Evolutionary conservation across 164 flowering plant genomes (phyloP).

Genomic region (Taxillus chinensis): DNA sequence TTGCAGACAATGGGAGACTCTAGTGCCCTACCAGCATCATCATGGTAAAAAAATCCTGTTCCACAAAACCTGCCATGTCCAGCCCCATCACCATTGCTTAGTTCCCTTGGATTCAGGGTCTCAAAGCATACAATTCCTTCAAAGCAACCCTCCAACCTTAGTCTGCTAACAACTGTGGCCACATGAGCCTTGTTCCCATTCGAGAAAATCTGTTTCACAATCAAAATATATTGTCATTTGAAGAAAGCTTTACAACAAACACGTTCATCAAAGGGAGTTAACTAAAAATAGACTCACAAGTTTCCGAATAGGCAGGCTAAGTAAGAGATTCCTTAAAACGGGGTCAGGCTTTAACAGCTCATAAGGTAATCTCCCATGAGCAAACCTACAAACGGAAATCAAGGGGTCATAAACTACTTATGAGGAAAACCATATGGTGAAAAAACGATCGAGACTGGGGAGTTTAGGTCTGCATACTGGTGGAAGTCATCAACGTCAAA

Average conservation of each 20-base stretch:
- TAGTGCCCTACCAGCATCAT: slow-evolving; percentile 23
- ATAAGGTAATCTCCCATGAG: slow-evolving; percentile 87
- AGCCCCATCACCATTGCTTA: slow-evolving; percentile 8
- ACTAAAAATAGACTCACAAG: slow-evolving; percentile 40
- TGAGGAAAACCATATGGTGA: neutral
- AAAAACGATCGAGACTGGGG: neutral
- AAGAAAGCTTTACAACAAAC: neutral
- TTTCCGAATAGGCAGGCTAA: slow-evolving; percentile 67
- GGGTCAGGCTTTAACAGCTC: slow-evolving; percentile 65
- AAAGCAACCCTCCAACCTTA: slow-evolving; percentile 87
- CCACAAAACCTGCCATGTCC: neutral
- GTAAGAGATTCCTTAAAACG: slow-evolving; percentile 48
- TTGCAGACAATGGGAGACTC: slow-evolving; percentile 75
- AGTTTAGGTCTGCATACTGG: slow-evolving; percentile 29
- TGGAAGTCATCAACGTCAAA: slow-evolving; percentile 82
- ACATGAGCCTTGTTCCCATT: slow-evolving; percentile 75
- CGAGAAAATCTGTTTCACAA: slow-evolving; percentile 54
- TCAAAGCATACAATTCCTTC: slow-evolving; percentile 80
- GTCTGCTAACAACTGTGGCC: slow-evolving; percentile 42
- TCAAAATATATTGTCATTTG: slow-evolving; percentile 6
- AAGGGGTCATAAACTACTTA: neutral
- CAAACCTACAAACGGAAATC: slow-evolving; percentile 37
- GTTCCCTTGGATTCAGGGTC: slow-evolving; percentile 43
- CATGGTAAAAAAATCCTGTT: slow-evolving; percentile 25
- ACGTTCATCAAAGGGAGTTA: neutral